These are phyloP conservation scores for Botrytis elliptica DNA, from an alignment of 2,329 filamentous ascomycete species.

Conservation along the genomic window DNA sequence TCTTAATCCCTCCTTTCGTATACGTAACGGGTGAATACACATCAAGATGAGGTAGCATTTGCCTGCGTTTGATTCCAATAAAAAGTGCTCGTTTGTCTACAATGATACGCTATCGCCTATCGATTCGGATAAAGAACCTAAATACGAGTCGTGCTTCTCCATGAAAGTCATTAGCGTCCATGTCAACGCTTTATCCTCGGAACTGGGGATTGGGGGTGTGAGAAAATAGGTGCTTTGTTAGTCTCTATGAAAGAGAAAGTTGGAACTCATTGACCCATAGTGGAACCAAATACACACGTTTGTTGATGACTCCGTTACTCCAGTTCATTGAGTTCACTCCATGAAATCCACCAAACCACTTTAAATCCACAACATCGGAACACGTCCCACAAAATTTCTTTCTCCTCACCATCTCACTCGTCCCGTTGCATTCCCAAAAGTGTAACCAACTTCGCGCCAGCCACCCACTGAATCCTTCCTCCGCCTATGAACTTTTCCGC, in stretches of 20 bases:
- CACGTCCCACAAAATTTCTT: background rate
- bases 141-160: background rate
- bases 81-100: background rate
- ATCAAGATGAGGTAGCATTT: background rate
- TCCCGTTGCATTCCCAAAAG: background rate
- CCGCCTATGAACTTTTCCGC: constrained; percentile 20
- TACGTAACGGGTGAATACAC: background rate
- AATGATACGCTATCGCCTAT: background rate
- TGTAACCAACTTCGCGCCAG: constrained; percentile 10
- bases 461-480: constrained; percentile 10
- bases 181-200: constrained; percentile 7
- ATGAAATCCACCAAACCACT: constrained; percentile 16
- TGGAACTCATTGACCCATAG: background rate
- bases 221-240: background rate
- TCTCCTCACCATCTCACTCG: background rate
- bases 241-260: background rate
- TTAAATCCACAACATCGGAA: constrained; percentile 8
- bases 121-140: background rate
- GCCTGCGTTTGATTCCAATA: background rate
- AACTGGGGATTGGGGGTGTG: background rate
- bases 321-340: constrained; percentile 1
- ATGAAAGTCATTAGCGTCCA: constrained; percentile 1
- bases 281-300: background rate
- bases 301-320: constrained; percentile 1
- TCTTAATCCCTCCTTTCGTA: background rate